Conservation (phyloP, 2,329 filamentous ascomycete species). For the Penicillium hordei region DNA sequence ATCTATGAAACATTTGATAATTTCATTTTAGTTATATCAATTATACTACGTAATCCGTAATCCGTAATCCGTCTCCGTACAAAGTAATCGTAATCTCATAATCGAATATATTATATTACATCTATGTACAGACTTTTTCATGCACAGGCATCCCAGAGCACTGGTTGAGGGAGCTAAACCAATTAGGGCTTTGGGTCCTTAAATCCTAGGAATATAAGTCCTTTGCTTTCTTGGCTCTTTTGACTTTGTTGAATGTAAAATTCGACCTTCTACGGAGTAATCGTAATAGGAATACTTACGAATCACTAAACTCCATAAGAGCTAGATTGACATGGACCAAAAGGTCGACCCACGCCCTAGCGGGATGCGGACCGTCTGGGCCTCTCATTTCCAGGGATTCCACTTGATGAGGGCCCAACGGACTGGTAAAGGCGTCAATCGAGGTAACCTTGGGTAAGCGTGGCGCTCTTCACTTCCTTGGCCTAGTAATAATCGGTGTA, state of each 20-base stretch:
- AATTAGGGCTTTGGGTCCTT: neutral
- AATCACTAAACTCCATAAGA: neutral
- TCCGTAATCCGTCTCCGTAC: too few relatives aligned
- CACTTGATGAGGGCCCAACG: neutral
- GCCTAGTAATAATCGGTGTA: too few relatives aligned
- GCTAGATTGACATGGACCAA: neutral
- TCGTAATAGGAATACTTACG: too few relatives aligned
- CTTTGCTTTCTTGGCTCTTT: neutral
- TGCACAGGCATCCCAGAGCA: slow-evolving; percentile 1
- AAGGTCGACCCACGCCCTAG: slow-evolving; percentile 3
- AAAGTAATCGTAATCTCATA: neutral
- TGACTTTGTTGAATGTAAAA: neutral
- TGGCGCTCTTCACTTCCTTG: neutral
- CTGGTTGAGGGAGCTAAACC: neutral
- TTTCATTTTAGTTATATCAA: neutral
- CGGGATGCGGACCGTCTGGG: slow-evolving; percentile 13
- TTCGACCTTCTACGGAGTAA: too few relatives aligned
- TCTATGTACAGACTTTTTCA: neutral
- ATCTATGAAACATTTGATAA: neutral
- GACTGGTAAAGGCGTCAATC: neutral
- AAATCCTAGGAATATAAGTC: neutral
- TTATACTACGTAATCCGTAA: neutral
- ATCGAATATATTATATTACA: neutral
- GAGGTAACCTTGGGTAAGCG: neutral
- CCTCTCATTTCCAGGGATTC: slow-evolving; percentile 6